Evolutionary conservation across 176 grass and related monocot species (phyloP), one percentile per base, ranked within the genome.

Genomic region (Musa troglodytarum): DNA sequence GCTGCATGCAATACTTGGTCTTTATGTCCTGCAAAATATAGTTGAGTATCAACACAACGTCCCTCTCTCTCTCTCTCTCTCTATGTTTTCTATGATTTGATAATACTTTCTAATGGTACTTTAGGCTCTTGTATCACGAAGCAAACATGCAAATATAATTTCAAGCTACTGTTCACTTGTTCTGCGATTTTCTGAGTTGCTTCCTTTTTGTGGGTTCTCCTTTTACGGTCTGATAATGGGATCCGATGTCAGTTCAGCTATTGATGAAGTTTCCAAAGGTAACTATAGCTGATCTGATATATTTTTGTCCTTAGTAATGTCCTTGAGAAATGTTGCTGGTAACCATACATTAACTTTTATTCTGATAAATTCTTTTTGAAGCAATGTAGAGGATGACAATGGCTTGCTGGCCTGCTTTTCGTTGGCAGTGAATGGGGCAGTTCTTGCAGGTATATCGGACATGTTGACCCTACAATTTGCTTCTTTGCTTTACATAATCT

Each of bases 11-110:
- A 85, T 93, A 78, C 90, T 97, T 85, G 88, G 87, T 73, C 81
- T 97, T 77, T 93, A 97, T 50, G 61, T 83, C 54, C 83, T 97
- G 77, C 90, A 93, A 69, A 97, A 82, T 70, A 92, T 93, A 90
- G 93, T 93, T 86, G 75, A 92, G 87, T 87, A 82, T 50, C n/a
- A 29, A 76, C 25, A 53, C 34, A 53, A 53, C 20, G 20, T 43
- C 1, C 6, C 43, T 25, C 11, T 29, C 9, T 52, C 3, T 16
- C 9, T 52, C 3, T 16, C 52, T 58, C 0, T 80, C 3, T 49
- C 7, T 9, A 22, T 52, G 17, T 63, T 52, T 63, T 62, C 23
- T 10, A 21, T 11, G 2, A 51, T 57, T 49, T 64, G 22, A 51
- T 72, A 49, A 53, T 80, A 16, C 29, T 19, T 49, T 25, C 2